Conservation (phyloP, 331 rosid species). For the Malus hybrid region DNA sequence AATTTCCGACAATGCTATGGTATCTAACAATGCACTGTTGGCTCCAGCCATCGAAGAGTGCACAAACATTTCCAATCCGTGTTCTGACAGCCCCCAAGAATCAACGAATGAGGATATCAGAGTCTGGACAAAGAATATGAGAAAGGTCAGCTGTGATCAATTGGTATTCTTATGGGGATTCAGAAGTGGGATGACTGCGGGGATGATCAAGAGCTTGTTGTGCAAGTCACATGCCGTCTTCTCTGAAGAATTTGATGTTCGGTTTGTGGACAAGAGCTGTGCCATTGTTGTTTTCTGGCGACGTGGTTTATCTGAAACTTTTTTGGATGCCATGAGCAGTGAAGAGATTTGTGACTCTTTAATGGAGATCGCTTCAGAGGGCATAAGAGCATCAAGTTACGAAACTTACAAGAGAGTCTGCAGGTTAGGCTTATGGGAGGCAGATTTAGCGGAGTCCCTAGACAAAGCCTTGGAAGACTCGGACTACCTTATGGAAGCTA, state of each 20-base stretch:
- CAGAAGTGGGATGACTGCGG: slow-evolving; percentile 44
- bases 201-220: slow-evolving; percentile 46
- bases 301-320: slow-evolving; percentile 39
- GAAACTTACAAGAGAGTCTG: slow-evolving; percentile 55
- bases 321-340: slow-evolving; percentile 29
- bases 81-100: slow-evolving; percentile 15
- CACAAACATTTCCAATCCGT: slow-evolving; percentile 35
- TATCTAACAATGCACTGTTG: slow-evolving; percentile 19
- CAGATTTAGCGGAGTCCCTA: slow-evolving; percentile 50
- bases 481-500: slow-evolving; percentile 11
- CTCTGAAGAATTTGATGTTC: slow-evolving; percentile 60
- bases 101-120: slow-evolving; percentile 22
- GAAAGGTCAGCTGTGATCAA: slow-evolving; percentile 41
- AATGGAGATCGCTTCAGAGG: slow-evolving; percentile 50
- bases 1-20: slow-evolving; percentile 27
- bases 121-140: background rate
- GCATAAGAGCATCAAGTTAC: slow-evolving; percentile 51
- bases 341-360: slow-evolving; percentile 36
- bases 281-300: slow-evolving; percentile 69
- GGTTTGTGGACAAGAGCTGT: slow-evolving; percentile 58
- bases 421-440: slow-evolving; percentile 57
- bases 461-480: slow-evolving; percentile 35
- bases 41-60: slow-evolving; percentile 29
- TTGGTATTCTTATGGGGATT: slow-evolving; percentile 85
- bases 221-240: slow-evolving; percentile 42